A percentile compares a stretch with the other conserved stretches of the same genome.
phyloP scores from a whole-genome alignment of 2,329 filamentous ascomycete species.

The Penicillium sp. region DNA sequence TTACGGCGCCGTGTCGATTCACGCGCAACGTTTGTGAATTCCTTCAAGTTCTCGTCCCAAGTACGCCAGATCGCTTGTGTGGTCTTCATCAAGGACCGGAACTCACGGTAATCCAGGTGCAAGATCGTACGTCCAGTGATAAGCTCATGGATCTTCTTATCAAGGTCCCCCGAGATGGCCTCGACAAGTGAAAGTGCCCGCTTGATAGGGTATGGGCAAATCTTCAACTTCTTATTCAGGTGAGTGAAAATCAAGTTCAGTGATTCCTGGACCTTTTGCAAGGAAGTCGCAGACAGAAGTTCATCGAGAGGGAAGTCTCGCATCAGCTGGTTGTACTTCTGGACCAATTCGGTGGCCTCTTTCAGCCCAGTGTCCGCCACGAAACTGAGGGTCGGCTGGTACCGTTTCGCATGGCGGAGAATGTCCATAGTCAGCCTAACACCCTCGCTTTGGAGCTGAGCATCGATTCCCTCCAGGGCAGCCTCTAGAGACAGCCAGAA shows the following conservation, averaged over 20 bases:
- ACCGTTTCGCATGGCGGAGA: constrained; percentile 93
- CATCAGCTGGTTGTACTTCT: constrained; percentile 99
- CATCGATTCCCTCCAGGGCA: constrained; percentile 85
- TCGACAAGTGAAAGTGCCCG: constrained; percentile 92
- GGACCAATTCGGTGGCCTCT: constrained; percentile 91
- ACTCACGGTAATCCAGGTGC: constrained; percentile 88
- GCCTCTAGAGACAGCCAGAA: constrained; percentile 99
- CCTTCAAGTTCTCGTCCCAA: constrained; percentile 96
- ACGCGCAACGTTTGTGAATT: constrained; percentile 95
- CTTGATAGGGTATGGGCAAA: constrained; percentile 91
- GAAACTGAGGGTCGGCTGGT: constrained; percentile 96
- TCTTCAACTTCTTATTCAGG: constrained; percentile 95
- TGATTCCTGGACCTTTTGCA: constrained; percentile 85
- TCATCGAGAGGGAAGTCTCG: constrained; percentile 96
- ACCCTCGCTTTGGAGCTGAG: constrained; percentile 81
- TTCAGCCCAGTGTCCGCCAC: constrained; percentile 92
- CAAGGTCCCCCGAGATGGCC: constrained; percentile 90
- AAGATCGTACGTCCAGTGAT: constrained; percentile 85
- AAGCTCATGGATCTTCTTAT: constrained; percentile 78
- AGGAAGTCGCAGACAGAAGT: constrained; percentile 82
- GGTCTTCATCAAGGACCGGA: constrained; percentile 77
- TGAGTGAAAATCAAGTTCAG: constrained; percentile 87
- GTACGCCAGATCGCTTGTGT: constrained; percentile 82
- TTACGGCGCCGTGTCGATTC: constrained; percentile 90
- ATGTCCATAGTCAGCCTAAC: constrained; percentile 91